phyloP scores from a whole-genome alignment of 768 basidiomycete genomes.

The Lactarius quietus region DNA sequence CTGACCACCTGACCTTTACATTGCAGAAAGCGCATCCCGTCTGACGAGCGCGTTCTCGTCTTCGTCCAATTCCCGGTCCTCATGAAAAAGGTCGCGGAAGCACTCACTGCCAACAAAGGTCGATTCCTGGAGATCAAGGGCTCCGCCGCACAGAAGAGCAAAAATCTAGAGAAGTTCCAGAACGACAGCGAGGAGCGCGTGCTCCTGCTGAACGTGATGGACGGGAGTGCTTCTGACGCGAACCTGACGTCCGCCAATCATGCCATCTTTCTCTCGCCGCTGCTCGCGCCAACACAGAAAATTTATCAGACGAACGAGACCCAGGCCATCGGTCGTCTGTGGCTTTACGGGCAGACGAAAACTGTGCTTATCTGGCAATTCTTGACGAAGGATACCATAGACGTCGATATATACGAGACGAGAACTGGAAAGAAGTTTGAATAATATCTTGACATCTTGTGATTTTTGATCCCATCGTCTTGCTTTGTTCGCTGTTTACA shows the following conservation, averaged over 20 bases:
- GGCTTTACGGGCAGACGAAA: constrained; percentile 79
- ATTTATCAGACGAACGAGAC: constrained; percentile 83
- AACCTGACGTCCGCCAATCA: constrained; percentile 94
- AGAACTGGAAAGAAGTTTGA: constrained; percentile 31
- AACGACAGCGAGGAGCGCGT: constrained; percentile 73
- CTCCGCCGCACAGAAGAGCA: constrained; percentile 70
- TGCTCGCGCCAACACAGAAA: constrained; percentile 77
- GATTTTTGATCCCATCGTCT: background rate
- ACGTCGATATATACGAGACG: constrained; percentile 75
- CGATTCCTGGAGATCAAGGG: constrained; percentile 80
- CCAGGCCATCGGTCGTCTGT: constrained; percentile 78
- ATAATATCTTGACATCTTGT: background rate
- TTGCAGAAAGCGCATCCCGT: constrained; percentile 59
- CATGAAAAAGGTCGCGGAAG: constrained; percentile 86
- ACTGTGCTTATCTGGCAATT: constrained; percentile 81
- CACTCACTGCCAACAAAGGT: constrained; percentile 67
- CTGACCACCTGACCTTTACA: background rate
- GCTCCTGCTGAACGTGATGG: constrained; percentile 86
- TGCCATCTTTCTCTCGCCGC: constrained; percentile 90
- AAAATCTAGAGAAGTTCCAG: constrained; percentile 84
- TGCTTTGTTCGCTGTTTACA: background rate
- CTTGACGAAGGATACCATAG: constrained; percentile 83
- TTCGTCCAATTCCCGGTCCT: constrained; percentile 97
- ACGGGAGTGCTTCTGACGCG: constrained; percentile 91
- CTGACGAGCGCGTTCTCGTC: constrained; percentile 78